Evolutionary conservation across 2,329 filamentous ascomycete species (phyloP), one percentile per base, ranked within the genome.

Genomic region (Emmonsiellopsis sp.): DNA sequence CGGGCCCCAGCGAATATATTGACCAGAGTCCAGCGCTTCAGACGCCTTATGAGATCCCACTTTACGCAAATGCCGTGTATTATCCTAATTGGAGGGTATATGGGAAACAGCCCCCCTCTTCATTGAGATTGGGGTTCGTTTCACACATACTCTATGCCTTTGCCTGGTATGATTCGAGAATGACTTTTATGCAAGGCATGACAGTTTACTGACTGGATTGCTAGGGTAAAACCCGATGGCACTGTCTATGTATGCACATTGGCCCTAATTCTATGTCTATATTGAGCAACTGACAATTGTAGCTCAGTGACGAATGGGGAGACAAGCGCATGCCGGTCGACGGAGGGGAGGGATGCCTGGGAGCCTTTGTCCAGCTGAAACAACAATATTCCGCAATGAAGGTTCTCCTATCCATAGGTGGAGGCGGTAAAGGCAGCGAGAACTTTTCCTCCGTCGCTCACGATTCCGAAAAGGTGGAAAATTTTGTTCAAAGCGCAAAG

Each of bases 141-240:
- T 90, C 85, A 60, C 85, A 89, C 64, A 82, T 91, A 30, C 91
- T 90, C 70, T 92, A 92, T 66, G 86, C 87, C 10, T 91, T 88
- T 78, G 87, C 87, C 55, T 79, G 75, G 77, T 79, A 69, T 62
- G 54, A 44, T 31, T 7, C 2, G 40, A 4, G 2, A 34, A 16
- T 10, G 37, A 20, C 9, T 30, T 42, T 49, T 45, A 49, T 40
- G 13, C 26, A 26, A 45, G 6, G 4, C 32, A 49, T 45, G 35
- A 37, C 15, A 16, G 34, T 53, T 50, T 35, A 54, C 38, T 35
- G 32, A 26, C 26, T 11, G 35, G 37, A 42, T 42, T 55, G 38
- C 56, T 61, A 86, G 80, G 70, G 80, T 92, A 43, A 81, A 82
- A 58, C 71, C 78, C 50, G 85, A 90, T 65, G 87, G 88, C 49